Evolutionary conservation across 2,329 filamentous ascomycete genomes (phyloP).

Genomic region (Trichophyton simii): DNA sequence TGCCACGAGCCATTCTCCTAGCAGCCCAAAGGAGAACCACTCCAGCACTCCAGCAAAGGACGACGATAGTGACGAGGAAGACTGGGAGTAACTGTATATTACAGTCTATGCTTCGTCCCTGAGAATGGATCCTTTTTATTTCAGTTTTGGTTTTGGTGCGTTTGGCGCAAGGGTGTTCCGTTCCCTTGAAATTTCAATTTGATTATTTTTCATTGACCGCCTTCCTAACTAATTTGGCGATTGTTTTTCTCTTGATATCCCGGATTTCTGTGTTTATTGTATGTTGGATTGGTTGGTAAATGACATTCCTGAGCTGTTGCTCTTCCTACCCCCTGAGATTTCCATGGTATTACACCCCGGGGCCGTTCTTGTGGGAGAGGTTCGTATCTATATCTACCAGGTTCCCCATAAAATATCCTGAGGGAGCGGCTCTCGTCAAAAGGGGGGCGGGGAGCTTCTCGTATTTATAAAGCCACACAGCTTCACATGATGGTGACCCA

Average conservation of each 20-base stretch:
- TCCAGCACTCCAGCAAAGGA: conserved; percentile 34
- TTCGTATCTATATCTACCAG: background rate
- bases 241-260: background rate
- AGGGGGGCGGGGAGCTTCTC: conserved; percentile 16
- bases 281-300: background rate
- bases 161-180: background rate
- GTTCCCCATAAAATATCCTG: background rate
- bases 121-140: background rate
- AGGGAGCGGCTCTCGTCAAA: conserved; percentile 11
- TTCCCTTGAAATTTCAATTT: background rate
- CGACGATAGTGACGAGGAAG: conserved; percentile 55
- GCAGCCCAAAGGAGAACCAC: conserved; percentile 45
- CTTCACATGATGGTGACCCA: background rate
- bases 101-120: background rate
- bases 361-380: background rate
- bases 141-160: background rate
- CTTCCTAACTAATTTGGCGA: background rate
- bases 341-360: background rate
- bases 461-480: background rate
- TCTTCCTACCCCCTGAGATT: background rate
- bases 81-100: conserved; percentile 53
- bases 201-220: background rate
- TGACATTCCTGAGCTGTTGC: background rate
- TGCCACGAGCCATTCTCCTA: conserved; percentile 63
- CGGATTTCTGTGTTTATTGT: background rate